These are phyloP conservation scores for Hibiscus syriacus DNA, from an alignment of 345 rosid species.

Conservation along the genomic window DNA sequence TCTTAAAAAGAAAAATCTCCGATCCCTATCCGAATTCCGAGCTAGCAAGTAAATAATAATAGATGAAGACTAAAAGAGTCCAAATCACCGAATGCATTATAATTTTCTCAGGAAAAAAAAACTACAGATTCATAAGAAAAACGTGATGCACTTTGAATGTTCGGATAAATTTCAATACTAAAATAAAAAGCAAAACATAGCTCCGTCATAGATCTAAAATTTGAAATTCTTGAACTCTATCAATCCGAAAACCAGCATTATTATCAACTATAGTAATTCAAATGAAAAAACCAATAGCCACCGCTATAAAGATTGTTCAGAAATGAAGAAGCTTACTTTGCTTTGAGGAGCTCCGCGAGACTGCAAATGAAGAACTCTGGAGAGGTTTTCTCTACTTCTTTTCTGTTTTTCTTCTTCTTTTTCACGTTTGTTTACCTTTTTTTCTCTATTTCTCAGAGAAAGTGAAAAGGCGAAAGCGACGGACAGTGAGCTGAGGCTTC, in stretches of 20 bases:
- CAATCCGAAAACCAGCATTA: conserved; percentile 12
- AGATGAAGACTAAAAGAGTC: background rate
- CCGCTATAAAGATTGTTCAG: background rate
- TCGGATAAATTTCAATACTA: background rate
- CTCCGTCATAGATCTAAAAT: conserved; percentile 27
- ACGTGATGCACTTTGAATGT: background rate
- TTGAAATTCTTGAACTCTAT: conserved; percentile 12
- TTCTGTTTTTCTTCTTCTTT: no score
- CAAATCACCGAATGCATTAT: background rate
- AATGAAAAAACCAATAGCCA: background rate
- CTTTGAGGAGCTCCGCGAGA: conserved; percentile 20
- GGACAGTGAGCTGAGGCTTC: conserved; percentile 9
- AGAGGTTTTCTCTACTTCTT: conserved; percentile 17
- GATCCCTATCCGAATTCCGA: background rate
- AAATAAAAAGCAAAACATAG: background rate
- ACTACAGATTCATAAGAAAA: background rate
- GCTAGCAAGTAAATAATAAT: background rate
- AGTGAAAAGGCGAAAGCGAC: background rate
- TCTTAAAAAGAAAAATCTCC: no score
- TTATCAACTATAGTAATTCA: background rate
- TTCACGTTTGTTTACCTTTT: background rate
- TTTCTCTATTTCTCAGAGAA: background rate
- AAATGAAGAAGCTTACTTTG: conserved; percentile 27
- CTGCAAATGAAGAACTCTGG: conserved; percentile 15
- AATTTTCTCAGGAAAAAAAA: background rate